A percentile compares a stretch with the other conserved stretches of the same genome.
Conservation (phyloP, 2,329 filamentous ascomycete genomes). For the Curvularia hawaiiensis region DNA sequence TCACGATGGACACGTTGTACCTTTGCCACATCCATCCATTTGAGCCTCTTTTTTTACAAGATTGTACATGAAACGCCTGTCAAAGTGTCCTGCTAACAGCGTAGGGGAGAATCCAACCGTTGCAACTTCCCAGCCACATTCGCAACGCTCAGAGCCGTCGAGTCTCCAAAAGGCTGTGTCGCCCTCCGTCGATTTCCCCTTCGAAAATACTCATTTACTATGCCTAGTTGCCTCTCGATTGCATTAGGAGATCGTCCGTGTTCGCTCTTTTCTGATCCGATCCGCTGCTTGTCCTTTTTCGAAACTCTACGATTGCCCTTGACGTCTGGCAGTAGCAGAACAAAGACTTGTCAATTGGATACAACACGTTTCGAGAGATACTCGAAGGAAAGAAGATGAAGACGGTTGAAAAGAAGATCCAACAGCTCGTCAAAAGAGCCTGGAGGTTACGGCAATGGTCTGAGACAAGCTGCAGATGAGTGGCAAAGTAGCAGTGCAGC, state of each 20-base stretch:
- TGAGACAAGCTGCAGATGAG: background rate
- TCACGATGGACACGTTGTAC: background rate
- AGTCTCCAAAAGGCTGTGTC: background rate
- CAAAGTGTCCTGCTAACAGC: background rate
- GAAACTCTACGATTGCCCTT: background rate
- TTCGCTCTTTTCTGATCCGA: background rate
- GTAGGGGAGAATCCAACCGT: background rate
- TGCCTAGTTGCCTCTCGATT: background rate
- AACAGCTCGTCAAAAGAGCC: background rate
- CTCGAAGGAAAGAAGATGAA: background rate
- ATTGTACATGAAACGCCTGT: background rate
- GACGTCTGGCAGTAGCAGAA: background rate
- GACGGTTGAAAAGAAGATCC: background rate
- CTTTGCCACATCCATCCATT: background rate
- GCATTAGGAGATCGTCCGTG: background rate
- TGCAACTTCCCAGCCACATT: background rate
- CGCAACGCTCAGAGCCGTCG: background rate
- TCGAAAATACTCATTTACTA: background rate
- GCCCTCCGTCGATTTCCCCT: too few relatives aligned
- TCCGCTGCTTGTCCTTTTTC: background rate
- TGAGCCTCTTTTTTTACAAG: background rate
- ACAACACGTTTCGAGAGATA: background rate
- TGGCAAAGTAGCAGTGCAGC: background rate
- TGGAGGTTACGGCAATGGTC: background rate
- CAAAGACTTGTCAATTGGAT: background rate